Evolutionary conservation across 495 filamentous ascomycete species (phyloP).

Genomic region (Xylaria sp.): DNA sequence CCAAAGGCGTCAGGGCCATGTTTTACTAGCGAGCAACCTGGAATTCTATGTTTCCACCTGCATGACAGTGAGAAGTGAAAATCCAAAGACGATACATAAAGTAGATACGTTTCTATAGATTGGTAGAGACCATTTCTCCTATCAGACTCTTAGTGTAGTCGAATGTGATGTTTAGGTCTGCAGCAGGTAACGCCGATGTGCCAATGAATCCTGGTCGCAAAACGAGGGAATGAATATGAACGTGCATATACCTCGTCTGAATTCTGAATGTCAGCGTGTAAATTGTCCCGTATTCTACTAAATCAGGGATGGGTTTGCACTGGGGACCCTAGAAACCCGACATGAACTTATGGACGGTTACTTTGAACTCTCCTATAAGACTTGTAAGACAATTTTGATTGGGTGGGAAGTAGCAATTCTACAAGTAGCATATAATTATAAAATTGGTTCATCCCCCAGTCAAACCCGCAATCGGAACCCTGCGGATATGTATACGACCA

Average conservation of each 20-base stretch:
- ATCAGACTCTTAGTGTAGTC: not conserved
- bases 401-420: too few species aligned
- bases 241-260: too few species aligned
- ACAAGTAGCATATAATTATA: too few species aligned
- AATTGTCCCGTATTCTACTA: too few species aligned
- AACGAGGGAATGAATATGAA: not conserved
- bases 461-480: too few species aligned
- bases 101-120: not conserved
- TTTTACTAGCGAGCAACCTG: conserved; percentile 3
- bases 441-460: too few species aligned
- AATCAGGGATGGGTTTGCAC: too few species aligned
- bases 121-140: not conserved
- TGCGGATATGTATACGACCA: not conserved
- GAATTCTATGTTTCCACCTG: not conserved
- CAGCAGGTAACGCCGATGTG: not conserved
- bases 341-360: too few species aligned
- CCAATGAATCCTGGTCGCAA: not conserved
- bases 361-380: too few species aligned
- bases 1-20: conserved; percentile 40
- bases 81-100: not conserved
- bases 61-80: not conserved
- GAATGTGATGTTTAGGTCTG: not conserved
- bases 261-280: too few species aligned
- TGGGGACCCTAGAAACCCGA: too few species aligned
- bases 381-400: too few species aligned